A percentile compares a stretch with the other conserved stretches of the same genome.
phyloP scores from a whole-genome alignment of 257 asterid species.

The Plectranthus barbatus region DNA sequence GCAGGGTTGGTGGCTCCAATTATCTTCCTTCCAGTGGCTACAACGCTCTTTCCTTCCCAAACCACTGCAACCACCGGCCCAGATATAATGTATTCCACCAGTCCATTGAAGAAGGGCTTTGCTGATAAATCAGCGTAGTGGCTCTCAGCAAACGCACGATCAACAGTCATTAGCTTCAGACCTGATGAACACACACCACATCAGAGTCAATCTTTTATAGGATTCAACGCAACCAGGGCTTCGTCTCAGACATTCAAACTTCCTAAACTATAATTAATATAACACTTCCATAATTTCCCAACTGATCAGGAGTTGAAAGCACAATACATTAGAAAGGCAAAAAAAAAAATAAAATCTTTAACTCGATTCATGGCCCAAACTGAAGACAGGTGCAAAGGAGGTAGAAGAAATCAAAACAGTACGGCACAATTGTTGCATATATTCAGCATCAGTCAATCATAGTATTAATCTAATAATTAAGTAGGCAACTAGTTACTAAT shows the following conservation, averaged over 20 bases:
- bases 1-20: conserved; percentile 98
- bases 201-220: no score
- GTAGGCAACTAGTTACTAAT: no score
- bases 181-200: conserved; percentile 26
- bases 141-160: conserved; percentile 82
- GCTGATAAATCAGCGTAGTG: conserved; percentile 89
- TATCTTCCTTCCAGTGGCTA: conserved; percentile 83
- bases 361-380: not conserved
- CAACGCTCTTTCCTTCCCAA: conserved; percentile 94
- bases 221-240: not conserved
- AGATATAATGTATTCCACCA: conserved; percentile 76
- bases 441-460: no score
- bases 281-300: not conserved
- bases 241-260: not conserved
- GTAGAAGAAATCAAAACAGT: not conserved
- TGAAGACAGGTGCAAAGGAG: not conserved
- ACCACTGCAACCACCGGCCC: conserved; percentile 98
- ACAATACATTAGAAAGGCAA: no score
- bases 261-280: not conserved
- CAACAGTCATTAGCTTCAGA: conserved; percentile 71
- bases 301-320: not conserved
- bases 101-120: conserved; percentile 82
- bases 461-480: no score
- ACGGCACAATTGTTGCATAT: no score
- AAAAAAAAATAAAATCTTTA: not conserved